Evolutionary conservation across 495 filamentous ascomycete genomes (phyloP), one percentile per base, ranked within the genome.

Genomic region (Penicillium soppii): DNA sequence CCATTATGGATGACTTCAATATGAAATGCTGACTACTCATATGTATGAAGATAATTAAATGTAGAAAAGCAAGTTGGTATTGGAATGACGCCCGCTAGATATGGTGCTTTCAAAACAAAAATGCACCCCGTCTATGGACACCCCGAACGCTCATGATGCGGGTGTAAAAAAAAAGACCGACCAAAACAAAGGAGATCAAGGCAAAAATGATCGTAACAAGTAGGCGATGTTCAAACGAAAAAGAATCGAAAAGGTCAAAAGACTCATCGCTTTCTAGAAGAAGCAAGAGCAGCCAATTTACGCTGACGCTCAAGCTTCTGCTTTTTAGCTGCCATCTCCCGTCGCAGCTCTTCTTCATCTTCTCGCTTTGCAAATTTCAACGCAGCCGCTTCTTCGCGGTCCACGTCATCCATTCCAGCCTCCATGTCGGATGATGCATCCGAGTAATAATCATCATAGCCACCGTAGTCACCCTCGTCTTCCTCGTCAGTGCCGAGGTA

Each of bases 391-490:
- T 88, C 84, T 63, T 88, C 84, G 5, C 74, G 57, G 52, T 82
- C 78, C 38, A 86, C 64, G 53, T 85, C 83, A 39, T 76, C 75
- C 19, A 78, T 67, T 10, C 79, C 82, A 48, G 79, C 84, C 61
- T 88, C 84, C 84, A 88, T 88, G 51, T 84, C 84, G 10, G 81
- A 83, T 3, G 75, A 81, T 13, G 42, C 73, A 25, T 84, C 82
- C 0, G 76, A 81, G 17, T 73, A 81, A 44, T 76, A 76, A 42
- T 80, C 78, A 36, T 84, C 76, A 40, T 84, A 77, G 30, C 61
- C 72, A 35, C 68, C 69, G 53, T 68, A 72, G 1, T 78, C 68
- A 6, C 74, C 69, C 53, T 77, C 73, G 16, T 77, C 72, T 52
- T 74, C 71, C 46, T 76, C 76, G 51, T 75, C 75, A 5, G 71